Percentiles rank a stretch among this genome's conserved stretches.
Conservation (phyloP, 345 rosid genomes). For the Hypericum androsaemum region DNA sequence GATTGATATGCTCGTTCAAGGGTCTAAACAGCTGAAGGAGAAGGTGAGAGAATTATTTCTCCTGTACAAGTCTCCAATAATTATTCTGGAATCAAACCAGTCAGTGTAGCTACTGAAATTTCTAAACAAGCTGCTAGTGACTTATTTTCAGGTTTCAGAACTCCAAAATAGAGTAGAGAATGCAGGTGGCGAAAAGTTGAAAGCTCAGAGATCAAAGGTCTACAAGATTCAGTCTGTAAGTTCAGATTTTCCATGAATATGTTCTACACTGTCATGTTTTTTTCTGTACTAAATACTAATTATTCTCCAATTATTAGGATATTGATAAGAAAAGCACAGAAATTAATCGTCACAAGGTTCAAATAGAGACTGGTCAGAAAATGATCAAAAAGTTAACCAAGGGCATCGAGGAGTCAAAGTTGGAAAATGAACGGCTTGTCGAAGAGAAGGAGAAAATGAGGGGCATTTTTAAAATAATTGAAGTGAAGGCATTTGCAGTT, state of each 20-base stretch:
- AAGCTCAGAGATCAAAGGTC: constrained; percentile 71
- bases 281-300: constrained; percentile 15
- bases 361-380: constrained; percentile 76
- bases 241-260: constrained; percentile 7
- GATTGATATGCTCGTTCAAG: constrained; percentile 48
- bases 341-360: constrained; percentile 82
- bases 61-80: background rate
- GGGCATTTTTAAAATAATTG: constrained; percentile 51
- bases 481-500: constrained; percentile 70
- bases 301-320: constrained; percentile 38
- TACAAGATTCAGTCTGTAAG: constrained; percentile 81
- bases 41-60: constrained; percentile 37
- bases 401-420: constrained; percentile 69
- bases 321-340: constrained; percentile 76
- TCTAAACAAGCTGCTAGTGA: no score
- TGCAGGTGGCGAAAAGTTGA: constrained; percentile 76
- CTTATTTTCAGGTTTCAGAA: constrained; percentile 50
- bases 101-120: no score
- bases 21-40: constrained; percentile 70
- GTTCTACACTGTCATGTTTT: constrained; percentile 10
- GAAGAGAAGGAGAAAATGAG: constrained; percentile 67
- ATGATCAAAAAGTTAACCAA: constrained; percentile 79
- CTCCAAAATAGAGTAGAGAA: constrained; percentile 85
- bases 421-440: constrained; percentile 58
- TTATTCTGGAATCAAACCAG: constrained; percentile 8